These are phyloP conservation scores for Pharus latifolius DNA, from an alignment of 176 grass and related monocot species.

Conservation along the genomic window DNA sequence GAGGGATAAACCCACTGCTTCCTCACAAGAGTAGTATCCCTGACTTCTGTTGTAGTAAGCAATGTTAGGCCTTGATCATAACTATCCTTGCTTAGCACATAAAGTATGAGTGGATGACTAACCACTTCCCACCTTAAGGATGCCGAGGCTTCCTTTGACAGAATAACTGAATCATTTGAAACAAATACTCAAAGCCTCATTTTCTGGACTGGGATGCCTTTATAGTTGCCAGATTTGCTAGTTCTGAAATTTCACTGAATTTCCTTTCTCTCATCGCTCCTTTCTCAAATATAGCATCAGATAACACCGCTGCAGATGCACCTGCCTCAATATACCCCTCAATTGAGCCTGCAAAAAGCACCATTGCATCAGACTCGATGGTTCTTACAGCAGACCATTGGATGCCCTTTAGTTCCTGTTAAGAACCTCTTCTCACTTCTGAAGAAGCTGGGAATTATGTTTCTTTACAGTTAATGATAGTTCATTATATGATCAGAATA, in stretches of 20 bases:
- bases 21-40: background rate
- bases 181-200: background rate
- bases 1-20: background rate
- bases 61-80: background rate
- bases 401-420: background rate
- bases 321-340: conserved; percentile 52
- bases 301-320: conserved; percentile 66
- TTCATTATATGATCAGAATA: no score
- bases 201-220: conserved; percentile 24
- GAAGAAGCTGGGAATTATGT: background rate
- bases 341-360: conserved; percentile 39
- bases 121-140: background rate
- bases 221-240: conserved; percentile 43
- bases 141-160: background rate
- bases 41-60: background rate
- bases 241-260: conserved; percentile 47
- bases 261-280: conserved; percentile 41
- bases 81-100: background rate
- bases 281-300: conserved; percentile 83
- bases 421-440: background rate
- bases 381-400: background rate
- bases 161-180: no score
- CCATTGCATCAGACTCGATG: background rate
- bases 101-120: background rate
- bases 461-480: background rate